Evolutionary conservation across 805 yeast genomes (phyloP).

Genomic region (Kluyveromyces siamensis): DNA sequence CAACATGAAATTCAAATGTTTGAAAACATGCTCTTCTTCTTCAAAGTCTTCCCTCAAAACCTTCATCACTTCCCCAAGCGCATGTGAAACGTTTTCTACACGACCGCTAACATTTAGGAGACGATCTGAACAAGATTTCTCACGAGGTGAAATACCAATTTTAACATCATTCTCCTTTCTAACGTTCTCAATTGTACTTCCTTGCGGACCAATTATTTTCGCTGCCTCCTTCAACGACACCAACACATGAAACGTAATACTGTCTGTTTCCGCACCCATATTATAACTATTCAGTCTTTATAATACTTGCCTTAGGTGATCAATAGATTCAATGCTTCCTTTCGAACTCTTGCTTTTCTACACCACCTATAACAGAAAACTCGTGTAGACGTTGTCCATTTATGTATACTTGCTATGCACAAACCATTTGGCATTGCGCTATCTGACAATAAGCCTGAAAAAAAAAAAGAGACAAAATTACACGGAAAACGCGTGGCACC

Average conservation of each 20-base stretch:
- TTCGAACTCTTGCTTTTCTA: too few species aligned
- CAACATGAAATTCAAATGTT: constrained; percentile 24
- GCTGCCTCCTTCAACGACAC: constrained; percentile 86
- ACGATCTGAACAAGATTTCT: constrained; percentile 74
- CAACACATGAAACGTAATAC: constrained; percentile 36
- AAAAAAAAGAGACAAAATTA: too few species aligned
- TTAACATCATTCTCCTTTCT: constrained; percentile 69
- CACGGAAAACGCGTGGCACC: too few species aligned
- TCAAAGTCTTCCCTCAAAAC: constrained; percentile 29
- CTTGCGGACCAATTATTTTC: constrained; percentile 79
- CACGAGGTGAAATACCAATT: constrained; percentile 78
- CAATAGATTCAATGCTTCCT: too few species aligned
- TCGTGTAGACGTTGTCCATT: too few species aligned
- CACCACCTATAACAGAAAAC: too few species aligned
- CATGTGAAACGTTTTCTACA: constrained; percentile 57
- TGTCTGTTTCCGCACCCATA: constrained; percentile 1
- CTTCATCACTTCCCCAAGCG: constrained; percentile 61
- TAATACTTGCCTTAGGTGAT: too few species aligned
- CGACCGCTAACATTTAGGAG: constrained; percentile 72
- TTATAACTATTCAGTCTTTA: background rate
- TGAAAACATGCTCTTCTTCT: constrained; percentile 48
- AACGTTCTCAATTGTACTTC: constrained; percentile 65
- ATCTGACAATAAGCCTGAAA: too few species aligned
- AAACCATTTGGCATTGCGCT: too few species aligned
- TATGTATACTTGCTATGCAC: too few species aligned